A percentile compares a stretch with the other conserved stretches of the same genome.
Evolutionary conservation across 441 rosid species (phyloP).

Genomic region (Populus hybrid): DNA sequence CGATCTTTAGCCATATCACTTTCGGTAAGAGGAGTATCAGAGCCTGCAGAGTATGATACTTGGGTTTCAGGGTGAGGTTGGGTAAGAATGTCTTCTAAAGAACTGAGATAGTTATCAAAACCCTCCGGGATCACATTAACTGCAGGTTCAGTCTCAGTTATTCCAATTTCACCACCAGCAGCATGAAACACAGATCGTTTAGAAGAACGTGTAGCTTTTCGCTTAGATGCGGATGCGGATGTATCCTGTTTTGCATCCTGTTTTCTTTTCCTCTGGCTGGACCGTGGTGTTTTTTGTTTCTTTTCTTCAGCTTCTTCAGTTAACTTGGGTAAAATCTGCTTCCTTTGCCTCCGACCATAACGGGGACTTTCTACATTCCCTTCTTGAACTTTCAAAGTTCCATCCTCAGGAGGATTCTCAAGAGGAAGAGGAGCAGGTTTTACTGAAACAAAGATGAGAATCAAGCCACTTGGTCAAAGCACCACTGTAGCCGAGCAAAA

Average conservation of each 20-base stretch:
- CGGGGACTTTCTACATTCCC: constrained; percentile 28
- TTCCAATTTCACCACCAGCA: constrained; percentile 20
- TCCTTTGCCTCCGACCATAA: constrained; percentile 32
- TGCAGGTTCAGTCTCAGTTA: constrained; percentile 11
- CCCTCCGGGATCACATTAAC: constrained; percentile 41
- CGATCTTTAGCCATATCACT: constrained; percentile 61
- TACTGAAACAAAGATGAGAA: constrained; percentile 7
- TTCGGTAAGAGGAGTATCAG: constrained; percentile 34
- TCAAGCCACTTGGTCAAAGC: not conserved
- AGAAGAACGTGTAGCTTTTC: constrained; percentile 33
- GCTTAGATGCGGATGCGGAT: constrained; percentile 23
- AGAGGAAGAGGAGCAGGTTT: constrained; percentile 19
- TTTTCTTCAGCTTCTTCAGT: not conserved
- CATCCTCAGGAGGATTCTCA: constrained; percentile 31
- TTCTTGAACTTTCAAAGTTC: constrained; percentile 13
- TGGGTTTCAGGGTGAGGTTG: constrained; percentile 34
- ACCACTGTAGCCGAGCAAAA: not conserved
- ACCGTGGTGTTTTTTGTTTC: not conserved
- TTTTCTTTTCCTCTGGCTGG: constrained; percentile 6
- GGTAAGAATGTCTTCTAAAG: constrained; percentile 58
- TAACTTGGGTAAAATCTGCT: not conserved
- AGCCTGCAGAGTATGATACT: constrained; percentile 10
- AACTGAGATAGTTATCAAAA: constrained; percentile 61
- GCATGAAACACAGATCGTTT: constrained; percentile 15
- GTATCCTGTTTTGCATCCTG: not conserved